Percentiles rank a stretch among this genome's conserved stretches.
Evolutionary conservation across 2,329 filamentous ascomycete genomes (phyloP).

Genomic region (Phoma sp.): DNA sequence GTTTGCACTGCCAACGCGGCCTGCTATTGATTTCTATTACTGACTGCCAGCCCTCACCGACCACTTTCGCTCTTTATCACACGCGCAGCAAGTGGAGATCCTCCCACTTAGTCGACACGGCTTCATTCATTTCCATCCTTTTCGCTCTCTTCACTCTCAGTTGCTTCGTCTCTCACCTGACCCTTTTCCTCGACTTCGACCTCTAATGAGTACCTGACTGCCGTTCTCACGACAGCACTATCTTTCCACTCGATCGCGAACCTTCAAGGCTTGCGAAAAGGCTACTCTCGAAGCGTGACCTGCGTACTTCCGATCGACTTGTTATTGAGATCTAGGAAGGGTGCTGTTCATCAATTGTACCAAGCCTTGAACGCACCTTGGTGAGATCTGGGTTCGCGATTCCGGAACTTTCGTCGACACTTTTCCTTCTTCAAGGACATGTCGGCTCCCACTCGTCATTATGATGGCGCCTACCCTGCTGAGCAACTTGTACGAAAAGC

Average conservation of each 20-base stretch:
- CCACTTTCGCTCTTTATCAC: constrained; percentile 18
- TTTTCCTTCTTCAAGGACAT: constrained; percentile 36
- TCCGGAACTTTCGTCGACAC: constrained; percentile 37
- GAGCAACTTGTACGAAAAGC: constrained; percentile 49
- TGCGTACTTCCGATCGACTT: not conserved
- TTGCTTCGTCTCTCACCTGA: constrained; percentile 13
- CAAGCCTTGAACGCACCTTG: not conserved
- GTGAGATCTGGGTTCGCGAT: constrained; percentile 19
- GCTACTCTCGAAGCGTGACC: not conserved
- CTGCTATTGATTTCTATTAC: constrained; percentile 25
- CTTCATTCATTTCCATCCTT: constrained; percentile 37
- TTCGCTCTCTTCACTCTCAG: constrained; percentile 1
- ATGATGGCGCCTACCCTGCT: constrained; percentile 32
- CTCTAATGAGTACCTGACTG: constrained; percentile 17
- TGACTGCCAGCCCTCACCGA: constrained; percentile 30
- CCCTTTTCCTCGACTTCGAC: constrained; percentile 11
- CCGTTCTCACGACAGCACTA: not conserved
- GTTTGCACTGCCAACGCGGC: constrained; percentile 25
- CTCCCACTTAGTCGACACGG: constrained; percentile 16
- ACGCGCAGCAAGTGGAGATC: constrained; percentile 21
- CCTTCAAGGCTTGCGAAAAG: not conserved
- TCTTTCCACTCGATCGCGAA: not conserved
- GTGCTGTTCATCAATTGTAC: not conserved
- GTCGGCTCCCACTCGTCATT: constrained; percentile 29
- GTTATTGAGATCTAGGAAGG: too few species aligned